These are phyloP conservation scores for Candida nemodendra DNA, from an alignment of 805 yeast genomes.

Conservation along the genomic window DNA sequence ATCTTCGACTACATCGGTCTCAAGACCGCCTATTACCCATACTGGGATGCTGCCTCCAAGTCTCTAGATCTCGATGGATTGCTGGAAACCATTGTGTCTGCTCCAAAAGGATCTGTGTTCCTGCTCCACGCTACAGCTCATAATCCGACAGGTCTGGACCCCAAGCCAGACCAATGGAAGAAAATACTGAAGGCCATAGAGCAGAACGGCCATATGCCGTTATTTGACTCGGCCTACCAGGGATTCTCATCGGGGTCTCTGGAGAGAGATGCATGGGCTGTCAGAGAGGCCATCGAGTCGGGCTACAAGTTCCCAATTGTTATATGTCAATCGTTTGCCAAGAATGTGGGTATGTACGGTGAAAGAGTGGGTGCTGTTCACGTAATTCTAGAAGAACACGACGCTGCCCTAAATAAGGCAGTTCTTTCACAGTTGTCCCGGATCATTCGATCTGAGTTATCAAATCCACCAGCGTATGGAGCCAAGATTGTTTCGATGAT, in stretches of 20 bases:
- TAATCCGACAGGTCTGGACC: slow-evolving; percentile 97
- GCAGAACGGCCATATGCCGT: slow-evolving; percentile 64
- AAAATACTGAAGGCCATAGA: slow-evolving; percentile 62
- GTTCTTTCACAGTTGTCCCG: slow-evolving; percentile 73
- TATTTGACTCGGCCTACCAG: slow-evolving; percentile 95
- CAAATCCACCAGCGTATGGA: slow-evolving; percentile 95
- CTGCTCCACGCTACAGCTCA: slow-evolving; percentile 95
- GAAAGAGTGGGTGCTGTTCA: slow-evolving; percentile 96
- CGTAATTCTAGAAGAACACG: slow-evolving; percentile 51
- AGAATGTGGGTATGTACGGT: slow-evolving; percentile 95
- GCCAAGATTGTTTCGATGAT: slow-evolving; percentile 84
- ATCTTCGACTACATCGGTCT: slow-evolving; percentile 74
- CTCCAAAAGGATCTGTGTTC: slow-evolving; percentile 76
- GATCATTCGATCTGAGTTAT: slow-evolving; percentile 78
- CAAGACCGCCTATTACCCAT: slow-evolving; percentile 69
- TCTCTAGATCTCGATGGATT: slow-evolving; percentile 71
- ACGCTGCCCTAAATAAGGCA: slow-evolving; percentile 48
- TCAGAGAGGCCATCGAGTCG: slow-evolving; percentile 58
- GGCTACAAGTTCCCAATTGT: slow-evolving; percentile 56
- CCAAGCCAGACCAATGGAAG: slow-evolving; percentile 79
- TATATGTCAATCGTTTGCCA: slow-evolving; percentile 94
- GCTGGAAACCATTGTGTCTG: slow-evolving; percentile 56
- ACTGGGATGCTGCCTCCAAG: slow-evolving; percentile 77
- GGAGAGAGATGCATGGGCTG: slow-evolving; percentile 80
- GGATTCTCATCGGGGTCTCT: slow-evolving; percentile 93